Percentiles rank a stretch among this genome's conserved stretches.
These are phyloP conservation scores for Geotrichum reessii DNA, from an alignment of 1,139 yeast species.

Conservation along the genomic window DNA sequence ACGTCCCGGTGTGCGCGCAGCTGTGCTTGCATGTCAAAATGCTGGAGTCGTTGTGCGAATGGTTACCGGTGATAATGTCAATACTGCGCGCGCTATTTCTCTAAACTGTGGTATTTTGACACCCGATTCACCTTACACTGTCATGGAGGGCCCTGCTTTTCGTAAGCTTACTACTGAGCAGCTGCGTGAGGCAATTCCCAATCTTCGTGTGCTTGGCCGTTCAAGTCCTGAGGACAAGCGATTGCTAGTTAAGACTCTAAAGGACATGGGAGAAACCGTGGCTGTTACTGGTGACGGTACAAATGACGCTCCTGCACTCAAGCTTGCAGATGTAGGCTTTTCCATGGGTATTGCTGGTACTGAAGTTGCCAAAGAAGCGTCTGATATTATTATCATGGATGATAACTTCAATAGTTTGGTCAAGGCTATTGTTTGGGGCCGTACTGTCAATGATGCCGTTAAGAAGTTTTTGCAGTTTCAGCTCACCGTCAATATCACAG, in stretches of 20 bases:
- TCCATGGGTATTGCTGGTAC: conserved; percentile 82
- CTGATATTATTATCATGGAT: conserved; percentile 79
- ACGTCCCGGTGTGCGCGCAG: conserved; percentile 82
- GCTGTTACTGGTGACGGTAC: conserved; percentile 99
- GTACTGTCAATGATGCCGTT: conserved; percentile 92
- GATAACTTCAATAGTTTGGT: conserved; percentile 94
- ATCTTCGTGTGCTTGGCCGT: conserved; percentile 79
- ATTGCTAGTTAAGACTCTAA: conserved; percentile 74
- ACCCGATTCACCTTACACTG: conserved; percentile 43
- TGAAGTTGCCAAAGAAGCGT: too few relatives aligned
- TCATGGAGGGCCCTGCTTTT: conserved; percentile 91
- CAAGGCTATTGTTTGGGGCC: conserved; percentile 98
- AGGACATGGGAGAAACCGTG: conserved; percentile 81
- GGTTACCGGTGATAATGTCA: conserved; percentile 95
- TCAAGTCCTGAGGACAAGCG: conserved; percentile 95
- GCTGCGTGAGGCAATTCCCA: conserved; percentile 57
- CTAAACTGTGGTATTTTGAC: conserved; percentile 73
- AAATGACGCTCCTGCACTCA: conserved; percentile 76
- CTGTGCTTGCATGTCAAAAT: conserved; percentile 73
- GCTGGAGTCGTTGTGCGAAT: conserved; percentile 95
- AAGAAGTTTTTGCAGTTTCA: conserved; percentile 95
- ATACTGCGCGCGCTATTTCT: conserved; percentile 89
- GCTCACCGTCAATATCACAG: conserved; percentile 91
- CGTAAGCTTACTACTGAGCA: conserved; percentile 59
- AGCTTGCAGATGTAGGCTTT: conserved; percentile 77